phyloP scores from a whole-genome alignment of 108 stramenopile genomes.

The Nitzschia sp. region DNA sequence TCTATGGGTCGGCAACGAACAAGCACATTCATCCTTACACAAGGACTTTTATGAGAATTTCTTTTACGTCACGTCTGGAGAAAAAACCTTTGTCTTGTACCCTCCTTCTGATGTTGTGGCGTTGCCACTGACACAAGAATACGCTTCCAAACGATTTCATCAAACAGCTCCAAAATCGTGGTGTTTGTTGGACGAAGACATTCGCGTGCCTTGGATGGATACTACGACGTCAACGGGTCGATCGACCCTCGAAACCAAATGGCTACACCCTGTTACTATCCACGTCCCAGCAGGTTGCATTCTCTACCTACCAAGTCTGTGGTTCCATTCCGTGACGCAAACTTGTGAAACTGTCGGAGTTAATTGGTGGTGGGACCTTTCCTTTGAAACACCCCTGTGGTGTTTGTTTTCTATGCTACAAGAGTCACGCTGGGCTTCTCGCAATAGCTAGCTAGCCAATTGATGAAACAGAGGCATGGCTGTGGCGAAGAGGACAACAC shows the following conservation, averaged over 20 bases:
- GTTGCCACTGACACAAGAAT: constrained; percentile 23
- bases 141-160: not conserved
- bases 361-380: constrained; percentile 97
- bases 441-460: no score
- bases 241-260: constrained; percentile 44
- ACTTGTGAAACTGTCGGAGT: constrained; percentile 87
- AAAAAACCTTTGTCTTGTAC: constrained; percentile 89
- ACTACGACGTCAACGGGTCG: constrained; percentile 15
- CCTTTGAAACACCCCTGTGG: constrained; percentile 81
- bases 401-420: constrained; percentile 76
- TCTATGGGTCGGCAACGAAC: constrained; percentile 93
- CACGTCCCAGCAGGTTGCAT: constrained; percentile 51
- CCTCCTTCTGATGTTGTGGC: constrained; percentile 85
- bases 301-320: constrained; percentile 90
- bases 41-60: constrained; percentile 97
- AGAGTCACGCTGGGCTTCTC: constrained; percentile 11
- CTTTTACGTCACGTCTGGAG: constrained; percentile 86
- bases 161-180: not conserved
- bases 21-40: constrained; percentile 88
- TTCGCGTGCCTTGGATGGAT: not conserved
- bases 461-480: no score
- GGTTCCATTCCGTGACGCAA: constrained; percentile 95
- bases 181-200: no score
- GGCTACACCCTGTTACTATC: constrained; percentile 43
- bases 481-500: no score